Evolutionary conservation across 2,329 filamentous ascomycete genomes (phyloP).

Genomic region (Fusarium proliferatum): DNA sequence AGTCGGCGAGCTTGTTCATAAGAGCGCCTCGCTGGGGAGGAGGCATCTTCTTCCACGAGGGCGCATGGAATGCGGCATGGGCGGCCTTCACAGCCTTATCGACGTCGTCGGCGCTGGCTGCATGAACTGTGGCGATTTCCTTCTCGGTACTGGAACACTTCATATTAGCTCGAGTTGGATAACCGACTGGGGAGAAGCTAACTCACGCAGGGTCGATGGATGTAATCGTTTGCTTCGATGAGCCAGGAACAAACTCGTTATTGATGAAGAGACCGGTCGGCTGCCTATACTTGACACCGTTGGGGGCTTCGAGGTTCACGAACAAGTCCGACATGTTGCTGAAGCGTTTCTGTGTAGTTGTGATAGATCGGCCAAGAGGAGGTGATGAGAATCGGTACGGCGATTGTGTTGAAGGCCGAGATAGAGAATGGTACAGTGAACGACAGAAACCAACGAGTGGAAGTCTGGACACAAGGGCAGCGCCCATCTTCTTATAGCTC

Average conservation of each 20-base stretch:
- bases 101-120: constrained; percentile 45
- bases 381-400: constrained; percentile 21
- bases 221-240: constrained; percentile 42
- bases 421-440: constrained; percentile 5
- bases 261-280: constrained; percentile 85
- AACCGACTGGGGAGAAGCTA: too few relatives aligned
- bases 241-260: constrained; percentile 76
- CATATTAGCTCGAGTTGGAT: not conserved
- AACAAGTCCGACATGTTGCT: constrained; percentile 41
- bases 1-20: constrained; percentile 73
- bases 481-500: constrained; percentile 39
- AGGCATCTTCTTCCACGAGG: constrained; percentile 75
- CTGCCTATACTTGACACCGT: constrained; percentile 78
- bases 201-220: constrained; percentile 47
- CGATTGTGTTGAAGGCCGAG: constrained; percentile 6
- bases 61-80: constrained; percentile 72
- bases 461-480: constrained; percentile 24
- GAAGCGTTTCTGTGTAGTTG: constrained; percentile 23
- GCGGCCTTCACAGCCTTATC: constrained; percentile 57
- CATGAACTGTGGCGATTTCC: constrained; percentile 45
- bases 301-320: constrained; percentile 78
- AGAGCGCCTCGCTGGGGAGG: constrained; percentile 73
- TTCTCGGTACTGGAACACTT: constrained; percentile 41
- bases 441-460: not conserved
- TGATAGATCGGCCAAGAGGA: constrained; percentile 11